Base-by-base conservation (phyloP, 306 rosid species). In the Cicer yamashitae region DNA sequence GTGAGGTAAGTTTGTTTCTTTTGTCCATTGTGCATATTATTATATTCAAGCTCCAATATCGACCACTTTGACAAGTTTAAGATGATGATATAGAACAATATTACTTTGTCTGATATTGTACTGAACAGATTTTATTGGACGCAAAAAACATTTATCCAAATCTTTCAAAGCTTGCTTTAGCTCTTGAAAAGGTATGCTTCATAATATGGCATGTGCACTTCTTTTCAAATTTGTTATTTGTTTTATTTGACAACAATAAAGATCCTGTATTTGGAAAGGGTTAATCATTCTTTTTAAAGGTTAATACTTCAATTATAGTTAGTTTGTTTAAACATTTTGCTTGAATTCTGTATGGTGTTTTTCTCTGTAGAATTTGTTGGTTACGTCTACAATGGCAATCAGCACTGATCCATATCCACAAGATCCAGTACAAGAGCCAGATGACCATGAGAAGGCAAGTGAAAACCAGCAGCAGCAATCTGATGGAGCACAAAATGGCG, bases 91-190 rank as follows among this genome's bases (percentile, higher is more conserved):
- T 69, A 11, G 13, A 63, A 63, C 57, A 77, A 7, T 63, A n/a
- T 11, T 83, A 52, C 66, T 15, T 60, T 56, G 13, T 53, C 62
- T 77, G 59, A 54, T 71, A 56, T 71, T 51, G 56, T 70, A 41
- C 76, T 45, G 67, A 67, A 65, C 96, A 94, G 99, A 94, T 94
- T 75, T 88, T 94, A 39, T 82, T 94, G 87, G 96, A 90, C 46
- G 91, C 97, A 37, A 86, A 58, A 38, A 81, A 75, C 73, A 88
- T 90, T 74, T 94, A 94, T 78, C 99, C 97, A 25, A 90, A 84
- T 65, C 93, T 90, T 71, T 92, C 91, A 47, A 92, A 94, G 89
- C 99, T 94, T 74, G 96, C 89, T 34, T 84, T 92, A 79, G 99
- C 99, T 22, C 90, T 94, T 57, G 99, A 94, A 70, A 94, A 94